phyloP scores from a whole-genome alignment of 257 asterid genomes.

The Fraxinus pennsylvanica region DNA sequence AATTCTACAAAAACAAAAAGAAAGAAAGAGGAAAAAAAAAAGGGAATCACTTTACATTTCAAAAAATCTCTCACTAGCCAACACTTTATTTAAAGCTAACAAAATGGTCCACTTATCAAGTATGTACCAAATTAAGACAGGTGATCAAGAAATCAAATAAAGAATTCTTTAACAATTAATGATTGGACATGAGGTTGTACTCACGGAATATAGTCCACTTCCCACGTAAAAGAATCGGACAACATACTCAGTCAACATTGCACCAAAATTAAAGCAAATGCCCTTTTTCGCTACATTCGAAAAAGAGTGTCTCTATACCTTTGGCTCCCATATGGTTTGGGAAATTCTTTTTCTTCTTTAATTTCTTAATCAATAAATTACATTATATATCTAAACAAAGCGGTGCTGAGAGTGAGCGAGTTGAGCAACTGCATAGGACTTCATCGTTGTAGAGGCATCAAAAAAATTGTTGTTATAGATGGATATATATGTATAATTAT shows the following conservation, averaged over 20 bases:
- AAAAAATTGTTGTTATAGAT: no score
- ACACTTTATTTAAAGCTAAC: background rate
- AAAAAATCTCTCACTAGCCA: no score
- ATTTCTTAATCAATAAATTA: background rate
- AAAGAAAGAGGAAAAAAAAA: no score
- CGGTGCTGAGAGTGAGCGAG: no score
- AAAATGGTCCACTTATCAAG: background rate
- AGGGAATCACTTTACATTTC: no score
- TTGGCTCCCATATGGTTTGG: conserved; percentile 45
- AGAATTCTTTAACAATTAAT: conserved; percentile 33
- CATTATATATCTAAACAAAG: no score
- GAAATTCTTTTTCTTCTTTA: conserved; percentile 24
- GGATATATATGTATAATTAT: no score
- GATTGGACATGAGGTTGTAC: conserved; percentile 40
- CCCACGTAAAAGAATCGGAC: conserved; percentile 14
- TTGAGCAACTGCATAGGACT: no score
- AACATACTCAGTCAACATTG: conserved; percentile 29
- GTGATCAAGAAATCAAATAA: background rate
- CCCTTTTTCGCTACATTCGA: conserved; percentile 26
- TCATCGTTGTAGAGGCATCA: no score
- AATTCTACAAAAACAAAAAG: no score
- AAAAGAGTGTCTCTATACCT: conserved; percentile 43
- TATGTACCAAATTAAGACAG: background rate
- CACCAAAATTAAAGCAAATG: conserved; percentile 24
- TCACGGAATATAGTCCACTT: conserved; percentile 34